phyloP scores from a whole-genome alignment of 805 yeast species.

The Sungouiozyma intestinalis region DNA sequence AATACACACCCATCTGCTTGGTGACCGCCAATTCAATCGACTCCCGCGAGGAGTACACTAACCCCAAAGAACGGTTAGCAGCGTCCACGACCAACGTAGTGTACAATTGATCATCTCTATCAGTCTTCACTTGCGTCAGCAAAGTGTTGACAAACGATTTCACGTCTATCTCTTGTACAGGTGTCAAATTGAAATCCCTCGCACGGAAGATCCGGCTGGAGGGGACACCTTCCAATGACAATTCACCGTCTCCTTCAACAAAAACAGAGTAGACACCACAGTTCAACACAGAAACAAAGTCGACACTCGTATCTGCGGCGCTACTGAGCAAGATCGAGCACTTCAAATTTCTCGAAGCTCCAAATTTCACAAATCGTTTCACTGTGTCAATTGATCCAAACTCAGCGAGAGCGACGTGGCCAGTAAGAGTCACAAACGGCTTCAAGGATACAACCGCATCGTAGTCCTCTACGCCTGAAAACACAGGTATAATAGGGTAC shows the following conservation, averaged over 20 bases:
- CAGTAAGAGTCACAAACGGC: constrained; percentile 19
- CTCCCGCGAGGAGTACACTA: constrained; percentile 80
- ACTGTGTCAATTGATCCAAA: constrained; percentile 11
- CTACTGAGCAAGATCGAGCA: constrained; percentile 20
- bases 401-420: constrained; percentile 19
- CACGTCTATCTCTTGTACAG: constrained; percentile 10
- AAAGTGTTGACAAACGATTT: constrained; percentile 22
- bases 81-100: constrained; percentile 72
- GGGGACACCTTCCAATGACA: constrained; percentile 35
- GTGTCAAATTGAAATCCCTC: background rate
- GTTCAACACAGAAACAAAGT: constrained; percentile 46
- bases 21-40: constrained; percentile 75
- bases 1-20: constrained; percentile 83
- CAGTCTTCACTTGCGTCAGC: constrained; percentile 51
- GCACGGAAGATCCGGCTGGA: constrained; percentile 32
- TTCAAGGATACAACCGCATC: constrained; percentile 7
- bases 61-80: constrained; percentile 67
- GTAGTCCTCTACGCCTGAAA: constrained; percentile 10
- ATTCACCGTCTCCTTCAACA: constrained; percentile 17
- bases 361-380: constrained; percentile 8
- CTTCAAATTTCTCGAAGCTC: constrained; percentile 8
- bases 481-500: constrained; percentile 32
- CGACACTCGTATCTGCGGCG: constrained; percentile 29
- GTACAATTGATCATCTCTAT: constrained; percentile 76
- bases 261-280: constrained; percentile 42